phyloP scores from a whole-genome alignment of 2,329 filamentous ascomycete genomes.

The Pyrenophora graminea region DNA sequence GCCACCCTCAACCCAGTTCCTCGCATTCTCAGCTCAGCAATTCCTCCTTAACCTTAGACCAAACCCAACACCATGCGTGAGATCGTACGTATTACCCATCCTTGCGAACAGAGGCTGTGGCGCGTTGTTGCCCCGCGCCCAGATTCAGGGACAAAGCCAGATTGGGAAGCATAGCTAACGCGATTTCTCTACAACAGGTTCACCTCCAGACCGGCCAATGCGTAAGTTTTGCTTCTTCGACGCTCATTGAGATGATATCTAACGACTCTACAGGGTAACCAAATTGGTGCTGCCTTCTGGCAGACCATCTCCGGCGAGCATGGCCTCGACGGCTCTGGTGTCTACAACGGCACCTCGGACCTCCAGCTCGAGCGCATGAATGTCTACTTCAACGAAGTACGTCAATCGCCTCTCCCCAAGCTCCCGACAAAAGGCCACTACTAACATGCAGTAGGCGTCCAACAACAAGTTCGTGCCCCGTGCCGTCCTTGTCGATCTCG shows the following conservation, averaged over 20 bases:
- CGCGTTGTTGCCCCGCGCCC: constrained; percentile 51
- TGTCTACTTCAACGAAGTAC: constrained; percentile 96
- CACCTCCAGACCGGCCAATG: constrained; percentile 99
- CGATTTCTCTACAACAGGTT: constrained; percentile 68
- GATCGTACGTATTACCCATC: constrained; percentile 61
- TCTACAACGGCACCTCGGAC: constrained; percentile 98
- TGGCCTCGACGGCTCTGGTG: constrained; percentile 94
- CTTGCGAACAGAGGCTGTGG: constrained; percentile 49
- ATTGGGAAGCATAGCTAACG: constrained; percentile 61
- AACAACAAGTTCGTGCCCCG: constrained; percentile 99
- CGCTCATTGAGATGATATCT: constrained; percentile 25
- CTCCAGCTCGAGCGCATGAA: constrained; percentile 99
- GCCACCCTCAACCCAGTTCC: constrained; percentile 34
- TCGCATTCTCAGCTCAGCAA: constrained; percentile 39
- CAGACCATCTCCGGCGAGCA: constrained; percentile 70
- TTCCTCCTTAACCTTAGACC: constrained; percentile 26
- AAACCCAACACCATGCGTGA: constrained; percentile 64
- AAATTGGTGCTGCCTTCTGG: constrained; percentile 99
- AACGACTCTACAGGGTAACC: constrained; percentile 78
- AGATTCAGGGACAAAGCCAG: constrained; percentile 44
- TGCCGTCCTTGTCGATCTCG: constrained; percentile 98
- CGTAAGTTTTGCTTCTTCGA: constrained; percentile 62
- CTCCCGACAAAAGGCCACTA: constrained; percentile 13
- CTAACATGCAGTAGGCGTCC: constrained; percentile 67
- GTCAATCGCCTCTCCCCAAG: constrained; percentile 28